Conservation (phyloP, 768 basidiomycete species). For the Botryobasidium botryosum region DNA sequence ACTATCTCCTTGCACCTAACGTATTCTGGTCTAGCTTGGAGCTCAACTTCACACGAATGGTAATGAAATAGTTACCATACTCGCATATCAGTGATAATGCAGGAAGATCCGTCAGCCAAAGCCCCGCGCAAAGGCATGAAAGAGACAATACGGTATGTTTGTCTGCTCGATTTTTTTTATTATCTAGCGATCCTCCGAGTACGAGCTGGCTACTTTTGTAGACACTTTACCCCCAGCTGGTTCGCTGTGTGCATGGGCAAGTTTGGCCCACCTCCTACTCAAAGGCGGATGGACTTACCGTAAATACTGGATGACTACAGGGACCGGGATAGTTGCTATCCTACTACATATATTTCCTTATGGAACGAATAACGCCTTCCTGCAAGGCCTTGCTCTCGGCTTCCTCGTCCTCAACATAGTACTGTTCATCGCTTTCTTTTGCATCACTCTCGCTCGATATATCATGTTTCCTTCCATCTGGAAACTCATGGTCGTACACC, state of each 20-base stretch:
- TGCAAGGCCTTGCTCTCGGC: slow-evolving; percentile 27
- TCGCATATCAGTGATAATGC: no score
- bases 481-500: slow-evolving; percentile 25
- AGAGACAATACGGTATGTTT: no score
- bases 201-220: no score
- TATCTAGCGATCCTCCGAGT: no score
- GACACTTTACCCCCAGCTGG: slow-evolving; percentile 41
- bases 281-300: background rate
- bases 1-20: no score
- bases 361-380: slow-evolving; percentile 21
- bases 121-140: no score
- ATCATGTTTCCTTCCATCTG: slow-evolving; percentile 35
- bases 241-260: slow-evolving; percentile 38
- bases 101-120: no score
- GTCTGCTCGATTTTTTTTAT: no score
- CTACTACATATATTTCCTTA: slow-evolving; percentile 45
- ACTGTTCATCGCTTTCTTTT: slow-evolving; percentile 35
- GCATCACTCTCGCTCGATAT: slow-evolving; percentile 33
- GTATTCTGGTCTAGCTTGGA: no score
- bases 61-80: no score
- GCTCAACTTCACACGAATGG: no score
- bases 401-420: slow-evolving; percentile 44
- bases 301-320: slow-evolving; percentile 11
- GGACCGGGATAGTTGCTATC: slow-evolving; percentile 36
- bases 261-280: background rate